These are phyloP conservation scores for Wickerhamiella occidentalis DNA, from an alignment of 805 yeast species.

Conservation along the genomic window DNA sequence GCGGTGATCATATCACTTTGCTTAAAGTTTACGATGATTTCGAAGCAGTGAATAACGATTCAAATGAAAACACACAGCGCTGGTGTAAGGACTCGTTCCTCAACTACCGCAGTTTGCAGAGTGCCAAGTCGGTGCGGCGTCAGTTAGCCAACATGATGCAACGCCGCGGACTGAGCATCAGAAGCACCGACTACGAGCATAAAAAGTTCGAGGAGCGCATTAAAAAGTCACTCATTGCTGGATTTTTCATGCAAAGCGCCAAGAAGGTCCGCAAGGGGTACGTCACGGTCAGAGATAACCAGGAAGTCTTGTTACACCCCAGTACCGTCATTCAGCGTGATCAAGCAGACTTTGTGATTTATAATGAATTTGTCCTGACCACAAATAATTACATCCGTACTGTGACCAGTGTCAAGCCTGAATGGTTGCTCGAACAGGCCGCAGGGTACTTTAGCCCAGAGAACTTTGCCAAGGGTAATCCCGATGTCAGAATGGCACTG, in stretches of 20 bases:
- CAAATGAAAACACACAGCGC: slow-evolving; percentile 33
- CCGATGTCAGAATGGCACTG: slow-evolving; percentile 57
- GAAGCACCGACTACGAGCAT: slow-evolving; percentile 54
- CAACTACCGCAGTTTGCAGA: slow-evolving; percentile 67
- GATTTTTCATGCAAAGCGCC: slow-evolving; percentile 97
- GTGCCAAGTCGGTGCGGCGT: slow-evolving; percentile 76
- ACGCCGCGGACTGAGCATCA: slow-evolving; percentile 58
- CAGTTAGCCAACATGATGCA: slow-evolving; percentile 81
- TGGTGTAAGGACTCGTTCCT: slow-evolving; percentile 92
- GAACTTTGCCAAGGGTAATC: slow-evolving; percentile 49
- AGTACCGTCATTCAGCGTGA: slow-evolving; percentile 74
- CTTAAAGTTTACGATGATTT: slow-evolving; percentile 82
- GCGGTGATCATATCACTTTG: slow-evolving; percentile 88
- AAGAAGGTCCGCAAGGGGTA: slow-evolving; percentile 78
- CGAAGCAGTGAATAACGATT: slow-evolving; percentile 25
- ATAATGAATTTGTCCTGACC: slow-evolving; percentile 90
- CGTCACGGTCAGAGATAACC: slow-evolving; percentile 87
- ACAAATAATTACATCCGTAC: slow-evolving; percentile 90
- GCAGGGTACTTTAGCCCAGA: slow-evolving; percentile 57
- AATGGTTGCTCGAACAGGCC: slow-evolving; percentile 77
- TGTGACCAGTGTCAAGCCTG: slow-evolving; percentile 80
- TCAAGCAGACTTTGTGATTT: slow-evolving; percentile 75
- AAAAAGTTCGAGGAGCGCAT: slow-evolving; percentile 61
- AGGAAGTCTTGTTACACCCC: slow-evolving; percentile 90
- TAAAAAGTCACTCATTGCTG: slow-evolving; percentile 77